Evolutionary conservation across 139 green algal genomes (phyloP).

Genomic region (Coelastrella sp.): DNA sequence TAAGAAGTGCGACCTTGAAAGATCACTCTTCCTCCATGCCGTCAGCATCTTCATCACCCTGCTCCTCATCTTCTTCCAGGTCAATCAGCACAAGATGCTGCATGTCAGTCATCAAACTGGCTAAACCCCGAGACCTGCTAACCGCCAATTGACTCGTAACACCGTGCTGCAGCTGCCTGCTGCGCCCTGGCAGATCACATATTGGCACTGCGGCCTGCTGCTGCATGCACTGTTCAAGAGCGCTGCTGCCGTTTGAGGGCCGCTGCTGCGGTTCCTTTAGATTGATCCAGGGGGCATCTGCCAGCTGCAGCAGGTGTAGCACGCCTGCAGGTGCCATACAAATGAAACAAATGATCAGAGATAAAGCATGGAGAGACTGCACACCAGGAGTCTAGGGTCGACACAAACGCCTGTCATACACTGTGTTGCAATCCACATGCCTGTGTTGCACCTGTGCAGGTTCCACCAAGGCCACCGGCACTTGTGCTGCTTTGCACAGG

Average conservation of each 20-base stretch:
- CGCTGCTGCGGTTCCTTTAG: conserved; percentile 2
- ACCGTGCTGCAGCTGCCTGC: not conserved
- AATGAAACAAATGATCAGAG: not conserved
- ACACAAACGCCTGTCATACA: too few relatives aligned
- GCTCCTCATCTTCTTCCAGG: conserved; percentile 35
- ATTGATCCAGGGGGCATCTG: not conserved
- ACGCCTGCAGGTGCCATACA: not conserved
- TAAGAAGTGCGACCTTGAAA: not conserved
- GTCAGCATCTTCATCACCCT: conserved; percentile 9
- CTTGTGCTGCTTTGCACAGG: too few relatives aligned
- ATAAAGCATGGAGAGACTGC: not conserved
- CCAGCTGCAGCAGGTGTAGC: not conserved
- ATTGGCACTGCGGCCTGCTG: conserved; percentile 3
- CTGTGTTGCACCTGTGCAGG: too few relatives aligned
- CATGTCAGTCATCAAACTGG: conserved; percentile 29
- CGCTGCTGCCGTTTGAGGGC: not conserved
- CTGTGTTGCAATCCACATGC: too few relatives aligned
- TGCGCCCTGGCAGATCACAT: not conserved
- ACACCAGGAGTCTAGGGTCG: too few relatives aligned
- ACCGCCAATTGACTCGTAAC: conserved; percentile 4
- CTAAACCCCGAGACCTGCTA: conserved; percentile 18
- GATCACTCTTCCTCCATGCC: not conserved
- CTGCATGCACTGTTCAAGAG: not conserved
- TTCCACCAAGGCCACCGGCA: too few relatives aligned
- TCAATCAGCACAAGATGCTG: conserved; percentile 37